Evolutionary conservation across 768 basidiomycete species (phyloP), one percentile per base, ranked within the genome.

Genomic region (Sarcodon aspratus): DNA sequence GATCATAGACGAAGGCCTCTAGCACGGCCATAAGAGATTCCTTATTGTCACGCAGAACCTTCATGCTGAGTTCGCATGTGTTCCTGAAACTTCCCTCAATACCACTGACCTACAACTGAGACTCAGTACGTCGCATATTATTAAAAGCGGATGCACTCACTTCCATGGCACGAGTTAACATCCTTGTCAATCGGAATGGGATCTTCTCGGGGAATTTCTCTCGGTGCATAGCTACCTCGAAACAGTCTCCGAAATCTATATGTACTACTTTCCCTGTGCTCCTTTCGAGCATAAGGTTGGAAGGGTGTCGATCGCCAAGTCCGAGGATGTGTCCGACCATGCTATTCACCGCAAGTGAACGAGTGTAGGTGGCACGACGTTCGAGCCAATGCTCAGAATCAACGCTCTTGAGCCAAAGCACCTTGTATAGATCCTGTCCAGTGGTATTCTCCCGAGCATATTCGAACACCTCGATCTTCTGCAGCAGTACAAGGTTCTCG

Each of bases 121-220:
- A 47, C 21, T n/a, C 50, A 33, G 40, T n/a, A 40, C 17, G 8
- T 1, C 9, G 15, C 18, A 3, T 18, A 12, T 8, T 11, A 15
- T 0, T 34, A 44, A 27, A 6, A 56, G n/a, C 9, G 13, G 37
- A 6, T 44, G 7, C 10, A 59, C 75, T 55, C 55, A 90, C 93
- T 78, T 99, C 96, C 96, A 99, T 99, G 10, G 96, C 96, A 62
- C 96, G 90, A 9, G 92, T 95, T 47, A 99, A 76, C 96, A 99
- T 99, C 56, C 96, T 75, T 9, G 96, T 99, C 53, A 99, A 73
- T 36, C 96, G 80, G 82, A 99, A 99, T 0, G 96, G 96, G 47
- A 99, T 91, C 64, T 86, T 94, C 68, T 99, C 96, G 0, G 96
- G 96, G 73, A 94, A 98, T 68, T 99, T 99, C 65, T 96, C 93